phyloP scores from a whole-genome alignment of 225 moss, liverwort and hornwort species.

The Neckera pumila region DNA sequence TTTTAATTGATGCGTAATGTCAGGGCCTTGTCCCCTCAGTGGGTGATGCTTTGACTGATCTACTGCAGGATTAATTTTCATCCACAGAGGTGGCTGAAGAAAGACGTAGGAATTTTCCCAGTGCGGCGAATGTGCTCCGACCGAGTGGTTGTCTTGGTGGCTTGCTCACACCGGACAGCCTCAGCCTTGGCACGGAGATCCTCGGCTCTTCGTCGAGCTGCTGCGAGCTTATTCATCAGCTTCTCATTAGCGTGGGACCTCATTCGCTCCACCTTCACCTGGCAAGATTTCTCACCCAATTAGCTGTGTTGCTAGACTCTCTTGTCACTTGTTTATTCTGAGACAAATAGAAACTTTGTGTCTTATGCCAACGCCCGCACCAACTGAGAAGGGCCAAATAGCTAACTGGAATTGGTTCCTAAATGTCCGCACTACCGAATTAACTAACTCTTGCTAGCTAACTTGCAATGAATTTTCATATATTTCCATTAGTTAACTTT shows the following conservation, averaged over 20 bases:
- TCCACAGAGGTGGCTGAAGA: conserved; percentile 22
- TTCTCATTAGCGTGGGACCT: conserved; percentile 83
- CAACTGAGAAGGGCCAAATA: background rate
- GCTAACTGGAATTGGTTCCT: background rate
- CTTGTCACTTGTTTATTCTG: background rate
- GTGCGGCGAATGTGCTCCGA: conserved; percentile 63
- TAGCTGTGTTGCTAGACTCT: background rate
- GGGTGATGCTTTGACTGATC: background rate
- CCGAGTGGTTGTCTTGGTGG: conserved; percentile 44
- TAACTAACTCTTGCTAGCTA: background rate
- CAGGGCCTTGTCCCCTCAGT: conserved; percentile 4
- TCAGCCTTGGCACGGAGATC: conserved; percentile 82
- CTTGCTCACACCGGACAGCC: conserved; percentile 69
- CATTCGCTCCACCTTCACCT: conserved; percentile 97
- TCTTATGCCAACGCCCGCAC: background rate
- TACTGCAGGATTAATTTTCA: conserved; percentile 1
- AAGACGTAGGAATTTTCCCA: conserved; percentile 21
- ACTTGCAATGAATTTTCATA: background rate
- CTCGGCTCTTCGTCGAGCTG: conserved; percentile 69
- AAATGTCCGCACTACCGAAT: background rate
- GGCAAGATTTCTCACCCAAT: conserved; percentile 12
- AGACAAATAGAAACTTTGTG: background rate
- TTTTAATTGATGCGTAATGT: background rate
- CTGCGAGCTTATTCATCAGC: conserved; percentile 73
- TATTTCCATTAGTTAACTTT: background rate